Base-by-base conservation (phyloP, 129 eudicot species). In the Flaveria bidentis region DNA sequence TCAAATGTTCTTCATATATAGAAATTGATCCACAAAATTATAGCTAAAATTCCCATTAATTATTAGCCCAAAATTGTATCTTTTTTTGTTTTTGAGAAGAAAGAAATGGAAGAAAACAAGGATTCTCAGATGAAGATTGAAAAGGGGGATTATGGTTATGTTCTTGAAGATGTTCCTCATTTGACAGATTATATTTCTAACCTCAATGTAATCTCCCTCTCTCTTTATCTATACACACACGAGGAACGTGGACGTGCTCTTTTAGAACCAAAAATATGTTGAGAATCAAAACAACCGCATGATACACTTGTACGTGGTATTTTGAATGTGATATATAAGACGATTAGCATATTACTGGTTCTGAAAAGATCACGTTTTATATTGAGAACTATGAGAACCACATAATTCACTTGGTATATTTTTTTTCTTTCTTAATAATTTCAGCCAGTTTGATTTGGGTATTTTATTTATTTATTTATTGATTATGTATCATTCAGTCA, bases 161-260 rank as follows among this genome's bases (percentile, higher is more conserved):
- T 86, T 30, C 96, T 93, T 51, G 90, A 93, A 80, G 98, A 93
- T 75, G 96, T 93, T 78, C 98, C 97, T 82, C 98, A 93, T 60
- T 73, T 93, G 51, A 14, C 85, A 25, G 98, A 93, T 84, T 93
- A 88, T 72, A 70, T 93, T 63, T 86, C 93, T 78, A 72, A 86
- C 42, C 91, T 89, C 74, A 88, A 83, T 62, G 98, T 93, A 93
- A 14, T 77, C 41, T 53, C n/a, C 65, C 65, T 75, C 26, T 67
- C 36, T 69, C 17, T 76, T 62, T 45, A 25, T 69, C 45, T 1
- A 36, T 14, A 14, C 3, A 6, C 16, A 33, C 17, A 9, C 18
- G 0, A 5, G 1, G 8, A 4, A 9, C 18, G 0, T 36, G 1
- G 41, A 4, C 41, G 1, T 6, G 41, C 1, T 36, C 1, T 36